Base-by-base conservation (phyloP, 2,329 filamentous ascomycete genomes). In the Cladophialophora yegresii region DNA sequence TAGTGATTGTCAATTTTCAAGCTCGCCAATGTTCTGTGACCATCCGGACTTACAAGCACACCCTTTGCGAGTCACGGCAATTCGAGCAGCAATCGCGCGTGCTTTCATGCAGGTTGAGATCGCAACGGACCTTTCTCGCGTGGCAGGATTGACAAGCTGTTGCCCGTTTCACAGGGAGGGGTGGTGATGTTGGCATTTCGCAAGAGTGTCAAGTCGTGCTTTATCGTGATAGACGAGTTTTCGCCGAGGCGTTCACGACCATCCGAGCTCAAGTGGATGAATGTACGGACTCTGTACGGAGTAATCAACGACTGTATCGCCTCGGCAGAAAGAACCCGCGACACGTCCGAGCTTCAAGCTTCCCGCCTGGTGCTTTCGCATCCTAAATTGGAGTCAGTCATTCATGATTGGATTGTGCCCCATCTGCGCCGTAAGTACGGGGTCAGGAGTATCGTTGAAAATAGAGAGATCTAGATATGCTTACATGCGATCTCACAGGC, bases 81-180 rank as follows among this genome's bases (percentile, higher is more conserved):
- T 63, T 63, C 1, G 61, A 63, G 33, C 61, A 63, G 26, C 26
- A 33, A n/a, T 51, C 30, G 23, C 54, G 61, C 7, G 53, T 63
- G 54, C 47, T 63, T 33, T 57, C 61, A 26, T 57, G 54, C 20
- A 57, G 47, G 22, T 53, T 57, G 23, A 58, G 32, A 13, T 63
- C 61, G 28, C 61, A 63, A 30, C 61, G 54, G 22, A 63, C 61
- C 30, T 63, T 63, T 45, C 61, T 53, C 43, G 9, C 13, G 40
- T 63, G 61, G 43, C 61, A 63, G 10, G 28, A 33, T 23, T 30
- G 28, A 40, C 61, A 63, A 43, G 61, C 61, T 7, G 28, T 63
- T 13, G 26, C 49, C 33, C 47, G 49, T 30, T 54, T 54, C 16
- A n/a, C 26, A 1, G 23, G 28, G 22, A 54, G 51, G 4, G 51